Evolutionary conservation across 2,329 filamentous ascomycete species (phyloP), one percentile per base, ranked within the genome.

Genomic region (Lasiodiplodia sp.): DNA sequence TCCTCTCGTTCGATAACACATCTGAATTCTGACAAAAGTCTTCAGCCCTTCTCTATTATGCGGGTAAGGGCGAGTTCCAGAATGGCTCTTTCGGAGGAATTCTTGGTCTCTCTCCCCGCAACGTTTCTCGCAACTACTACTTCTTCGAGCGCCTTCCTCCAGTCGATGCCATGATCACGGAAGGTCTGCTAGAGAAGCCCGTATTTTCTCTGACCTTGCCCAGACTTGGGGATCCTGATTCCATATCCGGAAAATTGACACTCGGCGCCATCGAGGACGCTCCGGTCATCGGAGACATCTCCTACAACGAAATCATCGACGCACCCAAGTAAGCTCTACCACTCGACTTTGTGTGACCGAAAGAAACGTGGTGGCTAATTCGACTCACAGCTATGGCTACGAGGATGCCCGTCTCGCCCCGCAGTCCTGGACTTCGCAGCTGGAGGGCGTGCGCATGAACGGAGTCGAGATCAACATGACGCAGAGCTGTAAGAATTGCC

Each of bases 91-190:
- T 63, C 28, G 58, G 58, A 21, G 58, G 58, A 25, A 63, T 63
- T 4, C 51, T 63, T 18, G 58, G 58, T n/a, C 12, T 63, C 12
- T 51, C 58, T 11, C 58, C 58, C 2, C 44, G 58, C 8, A 63
- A 63, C 44, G 44, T 63, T 5, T 63, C 58, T 18, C 58, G 58
- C 58, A 63, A 63, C 44, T 63, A 51, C 16, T 63, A 63, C 38
- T 63, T 63, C 44, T 52, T 63, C 44, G 44, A 51, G 11, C 58
- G 58, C 2, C 58, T 63, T 18, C 58, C 58, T 23, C 21, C 58
- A 16, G 44, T 63, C 11, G 58, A 63, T 7, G 44, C 44, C 25
- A 51, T 63, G 58, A 63, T 63, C 16, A 14, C 58, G 1, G 28
- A 63, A 16, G 58, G 58, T 2, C 28, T 63, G 1, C 18, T 63